Conservation (phyloP, 2,329 filamentous ascomycete species). For the Venturia asperata region DNA sequence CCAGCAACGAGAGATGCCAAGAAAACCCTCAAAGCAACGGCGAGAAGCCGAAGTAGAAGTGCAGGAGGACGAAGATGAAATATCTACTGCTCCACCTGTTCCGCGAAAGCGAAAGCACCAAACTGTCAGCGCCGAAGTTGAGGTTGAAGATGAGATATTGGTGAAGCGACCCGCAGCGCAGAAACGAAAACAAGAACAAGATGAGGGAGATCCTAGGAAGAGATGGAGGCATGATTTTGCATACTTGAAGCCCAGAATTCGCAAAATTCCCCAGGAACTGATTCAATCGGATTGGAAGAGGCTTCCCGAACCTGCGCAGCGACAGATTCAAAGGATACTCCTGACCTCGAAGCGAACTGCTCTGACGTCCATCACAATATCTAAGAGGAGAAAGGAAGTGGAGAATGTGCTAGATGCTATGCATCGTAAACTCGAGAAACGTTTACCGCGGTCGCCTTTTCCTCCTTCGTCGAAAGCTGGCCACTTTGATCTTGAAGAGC, state of each 20-base stretch:
- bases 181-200: not conserved
- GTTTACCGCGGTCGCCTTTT: constrained; percentile 57
- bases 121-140: not conserved
- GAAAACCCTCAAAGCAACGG: not conserved
- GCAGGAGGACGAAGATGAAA: not conserved
- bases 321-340: constrained; percentile 51
- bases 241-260: constrained; percentile 30
- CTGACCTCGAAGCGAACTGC: constrained; percentile 55
- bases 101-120: not conserved
- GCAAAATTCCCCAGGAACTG: constrained; percentile 31
- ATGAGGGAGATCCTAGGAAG: not conserved
- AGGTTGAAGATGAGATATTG: not conserved
- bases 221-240: constrained; percentile 12
- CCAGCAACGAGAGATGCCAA: not conserved
- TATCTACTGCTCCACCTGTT: not conserved
- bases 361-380: constrained; percentile 47
- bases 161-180: not conserved
- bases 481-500: constrained; percentile 58
- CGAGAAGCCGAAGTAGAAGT: not conserved
- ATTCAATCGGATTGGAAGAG: constrained; percentile 44
- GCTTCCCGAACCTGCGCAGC: constrained; percentile 48
- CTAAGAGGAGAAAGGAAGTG: constrained; percentile 45
- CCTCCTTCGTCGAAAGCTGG: constrained; percentile 48
- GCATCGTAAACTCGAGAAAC: constrained; percentile 49
- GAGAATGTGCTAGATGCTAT: constrained; percentile 50